Conservation (phyloP, 2,329 filamentous ascomycete genomes). For the Venturia effusa region DNA sequence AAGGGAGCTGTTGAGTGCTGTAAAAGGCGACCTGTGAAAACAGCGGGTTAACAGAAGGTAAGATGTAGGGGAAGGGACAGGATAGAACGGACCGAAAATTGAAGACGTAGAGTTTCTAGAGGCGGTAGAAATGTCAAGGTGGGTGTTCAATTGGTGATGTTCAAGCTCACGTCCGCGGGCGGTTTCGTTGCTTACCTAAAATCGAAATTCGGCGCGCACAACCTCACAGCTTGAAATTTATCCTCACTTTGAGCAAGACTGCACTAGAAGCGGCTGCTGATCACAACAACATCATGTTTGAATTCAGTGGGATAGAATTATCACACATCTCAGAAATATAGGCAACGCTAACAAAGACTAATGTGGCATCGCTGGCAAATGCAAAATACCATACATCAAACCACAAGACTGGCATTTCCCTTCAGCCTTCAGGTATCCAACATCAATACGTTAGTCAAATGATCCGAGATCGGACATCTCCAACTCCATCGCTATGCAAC, state of each 20-base stretch:
- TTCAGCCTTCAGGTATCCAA: conserved; percentile 3
- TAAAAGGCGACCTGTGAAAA: background rate
- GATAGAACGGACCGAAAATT: background rate
- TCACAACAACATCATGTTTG: background rate
- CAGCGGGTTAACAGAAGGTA: background rate
- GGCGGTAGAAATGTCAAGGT: background rate
- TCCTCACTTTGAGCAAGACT: background rate
- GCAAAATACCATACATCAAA: background rate
- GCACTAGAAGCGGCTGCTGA: too few species aligned
- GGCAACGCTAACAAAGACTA: background rate
- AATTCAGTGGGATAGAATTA: background rate
- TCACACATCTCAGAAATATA: background rate
- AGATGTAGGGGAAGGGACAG: background rate
- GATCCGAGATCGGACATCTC: background rate
- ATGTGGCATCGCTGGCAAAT: background rate
- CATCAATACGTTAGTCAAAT: background rate
- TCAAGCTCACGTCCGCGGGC: background rate
- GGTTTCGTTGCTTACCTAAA: background rate
- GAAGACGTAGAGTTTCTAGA: background rate
- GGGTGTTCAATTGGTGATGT: background rate
- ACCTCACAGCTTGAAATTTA: too few species aligned
- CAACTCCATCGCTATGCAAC: conserved; percentile 4
- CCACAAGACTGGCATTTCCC: background rate
- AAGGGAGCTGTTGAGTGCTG: background rate
- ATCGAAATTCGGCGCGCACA: background rate